A percentile compares a stretch with the other conserved stretches of the same genome.
These are phyloP conservation scores for Penicillium salamii DNA, from an alignment of 495 filamentous ascomycete species.

Conservation along the genomic window DNA sequence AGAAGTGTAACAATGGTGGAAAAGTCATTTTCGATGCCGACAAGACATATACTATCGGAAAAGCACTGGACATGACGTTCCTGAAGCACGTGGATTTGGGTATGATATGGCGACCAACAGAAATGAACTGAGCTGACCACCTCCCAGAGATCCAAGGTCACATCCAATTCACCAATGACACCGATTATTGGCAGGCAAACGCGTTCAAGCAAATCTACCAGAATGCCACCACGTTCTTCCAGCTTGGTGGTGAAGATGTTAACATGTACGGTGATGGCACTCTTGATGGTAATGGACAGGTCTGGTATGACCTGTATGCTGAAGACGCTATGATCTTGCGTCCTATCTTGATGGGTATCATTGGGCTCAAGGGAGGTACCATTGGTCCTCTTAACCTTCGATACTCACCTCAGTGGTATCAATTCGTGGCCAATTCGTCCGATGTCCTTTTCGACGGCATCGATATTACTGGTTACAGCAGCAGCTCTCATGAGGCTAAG, in stretches of 20 bases:
- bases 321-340: slow-evolving; percentile 53
- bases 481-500: slow-evolving; percentile 54
- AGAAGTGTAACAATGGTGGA: slow-evolving; percentile 65
- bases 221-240: slow-evolving; percentile 67
- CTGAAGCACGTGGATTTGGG: slow-evolving; percentile 61
- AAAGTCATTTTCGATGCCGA: slow-evolving; percentile 58
- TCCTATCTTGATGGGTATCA: slow-evolving; percentile 60
- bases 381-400: slow-evolving; percentile 60
- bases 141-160: slow-evolving; percentile 49
- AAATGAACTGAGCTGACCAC: slow-evolving; percentile 3
- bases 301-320: slow-evolving; percentile 65
- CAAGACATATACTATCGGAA: slow-evolving; percentile 59
- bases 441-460: slow-evolving; percentile 67
- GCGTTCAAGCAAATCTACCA: slow-evolving; percentile 61
- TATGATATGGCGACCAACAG: slow-evolving; percentile 13
- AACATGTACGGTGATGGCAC: slow-evolving; percentile 65
- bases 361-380: slow-evolving; percentile 58
- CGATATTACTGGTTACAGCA: slow-evolving; percentile 55
- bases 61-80: slow-evolving; percentile 62
- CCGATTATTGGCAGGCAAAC: slow-evolving; percentile 63
- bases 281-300: slow-evolving; percentile 64
- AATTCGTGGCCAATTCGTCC: slow-evolving; percentile 64
- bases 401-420: slow-evolving; percentile 66
- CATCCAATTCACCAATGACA: slow-evolving; percentile 62
- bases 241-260: slow-evolving; percentile 65